Evolutionary conservation across 2,329 filamentous ascomycete species (phyloP).

Genomic region (Ophiostoma triangulosporum): DNA sequence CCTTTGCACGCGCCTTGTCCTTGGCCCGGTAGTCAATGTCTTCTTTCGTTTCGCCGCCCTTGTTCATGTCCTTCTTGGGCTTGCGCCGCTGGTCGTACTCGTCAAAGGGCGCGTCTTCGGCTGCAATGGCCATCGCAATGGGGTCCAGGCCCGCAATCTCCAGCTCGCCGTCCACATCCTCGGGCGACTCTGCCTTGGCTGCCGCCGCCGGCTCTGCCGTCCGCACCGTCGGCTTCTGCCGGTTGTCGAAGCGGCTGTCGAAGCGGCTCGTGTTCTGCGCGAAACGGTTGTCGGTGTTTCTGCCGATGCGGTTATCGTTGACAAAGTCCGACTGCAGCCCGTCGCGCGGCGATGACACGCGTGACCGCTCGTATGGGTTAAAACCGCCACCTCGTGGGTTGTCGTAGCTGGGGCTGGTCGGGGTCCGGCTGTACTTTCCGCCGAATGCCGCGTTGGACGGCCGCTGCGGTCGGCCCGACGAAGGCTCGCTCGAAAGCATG

Average conservation of each 20-base stretch:
- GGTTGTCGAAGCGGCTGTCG: neutral
- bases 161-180: neutral
- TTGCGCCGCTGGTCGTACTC: slow-evolving; percentile 1
- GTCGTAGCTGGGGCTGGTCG: neutral
- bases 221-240: neutral
- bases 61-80: neutral
- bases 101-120: neutral
- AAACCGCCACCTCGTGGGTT: neutral
- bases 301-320: neutral
- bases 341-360: neutral
- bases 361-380: neutral
- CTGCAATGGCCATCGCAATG: neutral
- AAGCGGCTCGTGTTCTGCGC: neutral
- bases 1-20: slow-evolving; percentile 10
- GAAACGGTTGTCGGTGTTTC: neutral
- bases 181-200: neutral
- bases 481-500: neutral
- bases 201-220: neutral
- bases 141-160: neutral
- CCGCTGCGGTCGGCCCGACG: neutral
- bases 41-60: neutral
- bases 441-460: neutral
- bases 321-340: neutral
- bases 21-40: slow-evolving; percentile 18
- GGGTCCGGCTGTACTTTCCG: neutral